Percentiles rank a stretch among this genome's conserved stretches.
Conservation (phyloP, 2,329 filamentous ascomycete species). For the Epichloe sp. region DNA sequence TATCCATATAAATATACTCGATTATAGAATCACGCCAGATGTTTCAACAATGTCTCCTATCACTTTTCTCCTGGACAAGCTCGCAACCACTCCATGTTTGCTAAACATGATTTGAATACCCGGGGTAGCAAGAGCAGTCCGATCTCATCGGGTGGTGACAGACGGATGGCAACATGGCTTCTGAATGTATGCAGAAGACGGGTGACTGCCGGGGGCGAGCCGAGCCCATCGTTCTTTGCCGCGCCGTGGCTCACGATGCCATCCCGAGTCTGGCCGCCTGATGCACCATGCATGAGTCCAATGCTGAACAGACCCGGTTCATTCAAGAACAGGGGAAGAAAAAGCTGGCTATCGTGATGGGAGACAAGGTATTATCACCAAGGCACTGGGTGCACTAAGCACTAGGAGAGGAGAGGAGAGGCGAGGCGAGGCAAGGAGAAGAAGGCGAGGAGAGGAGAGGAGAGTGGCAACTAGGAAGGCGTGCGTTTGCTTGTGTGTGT, state of each 20-base stretch:
- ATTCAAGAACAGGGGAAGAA: no score
- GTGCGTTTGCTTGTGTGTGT: no score
- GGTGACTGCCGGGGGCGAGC: neutral
- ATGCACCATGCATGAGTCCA: neutral
- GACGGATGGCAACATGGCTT: neutral
- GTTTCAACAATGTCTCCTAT: neutral
- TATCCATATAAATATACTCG: neutral
- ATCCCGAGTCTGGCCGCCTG: neutral
- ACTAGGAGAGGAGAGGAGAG: no score
- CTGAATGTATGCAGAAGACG: neutral
- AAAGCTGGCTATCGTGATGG: no score
- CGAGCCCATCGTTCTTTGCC: neutral
- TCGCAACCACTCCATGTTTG: neutral
- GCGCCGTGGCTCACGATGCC: neutral
- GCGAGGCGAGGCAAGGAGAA: no score
- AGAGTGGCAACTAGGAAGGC: no score
- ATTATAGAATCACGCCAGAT: neutral
- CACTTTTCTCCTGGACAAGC: neutral
- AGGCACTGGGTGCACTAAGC: no score
- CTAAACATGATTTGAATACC: neutral
- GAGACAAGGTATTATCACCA: no score
- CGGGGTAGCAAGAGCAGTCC: neutral
- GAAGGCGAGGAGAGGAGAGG: no score
- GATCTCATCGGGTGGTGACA: neutral
- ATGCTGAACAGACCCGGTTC: no score